Conservation (phyloP, 345 rosid genomes). For the Hirschfeldia incana region DNA sequence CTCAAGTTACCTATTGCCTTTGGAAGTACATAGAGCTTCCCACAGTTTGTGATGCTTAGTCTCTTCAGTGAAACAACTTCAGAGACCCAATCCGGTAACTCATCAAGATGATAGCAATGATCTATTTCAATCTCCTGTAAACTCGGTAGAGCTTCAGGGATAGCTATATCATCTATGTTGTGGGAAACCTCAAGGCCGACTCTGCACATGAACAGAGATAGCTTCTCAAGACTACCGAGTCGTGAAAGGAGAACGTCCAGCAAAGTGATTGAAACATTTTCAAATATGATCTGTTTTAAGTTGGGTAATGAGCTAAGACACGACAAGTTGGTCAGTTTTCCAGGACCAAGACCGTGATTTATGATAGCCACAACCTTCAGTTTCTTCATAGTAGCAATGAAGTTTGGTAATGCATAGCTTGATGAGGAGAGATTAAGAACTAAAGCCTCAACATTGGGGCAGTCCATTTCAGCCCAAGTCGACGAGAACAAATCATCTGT, state of each 20-base stretch:
- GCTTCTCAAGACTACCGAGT: neutral
- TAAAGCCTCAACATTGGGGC: neutral
- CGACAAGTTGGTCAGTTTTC: neutral
- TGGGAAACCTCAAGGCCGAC: neutral
- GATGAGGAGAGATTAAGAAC: neutral
- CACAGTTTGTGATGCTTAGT: neutral
- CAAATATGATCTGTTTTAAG: neutral
- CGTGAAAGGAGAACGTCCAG: neutral
- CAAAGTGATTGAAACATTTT: neutral
- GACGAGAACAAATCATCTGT: neutral
- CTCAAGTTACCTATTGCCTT: neutral
- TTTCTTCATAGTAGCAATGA: neutral
- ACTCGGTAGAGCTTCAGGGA: neutral
- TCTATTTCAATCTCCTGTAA: neutral
- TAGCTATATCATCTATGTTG: neutral
- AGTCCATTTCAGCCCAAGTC: neutral
- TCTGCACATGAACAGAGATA: neutral
- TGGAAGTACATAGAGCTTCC: neutral
- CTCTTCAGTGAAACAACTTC: neutral
- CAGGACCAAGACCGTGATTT: neutral
- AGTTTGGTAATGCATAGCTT: neutral
- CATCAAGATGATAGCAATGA: neutral
- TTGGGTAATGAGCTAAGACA: neutral
- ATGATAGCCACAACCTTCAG: neutral
- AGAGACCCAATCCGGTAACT: neutral